A percentile compares a stretch with the other conserved stretches of the same genome.
Conservation (phyloP, 768 basidiomycete species). For the Floccularia luteovirens region DNA sequence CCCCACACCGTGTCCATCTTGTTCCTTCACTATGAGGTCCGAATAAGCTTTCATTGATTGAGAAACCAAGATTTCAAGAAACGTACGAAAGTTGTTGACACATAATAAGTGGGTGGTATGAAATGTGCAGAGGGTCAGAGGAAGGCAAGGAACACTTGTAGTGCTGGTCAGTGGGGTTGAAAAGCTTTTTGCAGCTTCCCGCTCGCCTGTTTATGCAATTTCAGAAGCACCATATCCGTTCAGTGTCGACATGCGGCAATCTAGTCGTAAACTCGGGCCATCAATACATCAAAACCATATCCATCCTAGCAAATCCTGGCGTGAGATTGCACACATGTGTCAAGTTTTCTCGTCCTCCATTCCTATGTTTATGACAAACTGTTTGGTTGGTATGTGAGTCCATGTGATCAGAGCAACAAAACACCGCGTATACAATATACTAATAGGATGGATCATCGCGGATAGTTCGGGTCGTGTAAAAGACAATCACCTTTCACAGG, state of each 20-base stretch:
- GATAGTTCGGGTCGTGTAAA: too few relatives aligned
- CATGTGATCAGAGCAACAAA: too few relatives aligned
- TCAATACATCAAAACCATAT: conserved; percentile 22
- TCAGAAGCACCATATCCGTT: conserved; percentile 10
- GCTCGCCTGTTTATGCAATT: conserved; percentile 15
- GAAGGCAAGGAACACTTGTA: neutral
- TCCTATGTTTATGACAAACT: conserved; percentile 27
- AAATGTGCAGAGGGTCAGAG: conserved; percentile 2
- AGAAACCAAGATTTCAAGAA: neutral
- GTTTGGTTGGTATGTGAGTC: too few relatives aligned
- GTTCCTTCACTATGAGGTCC: conserved; percentile 61
- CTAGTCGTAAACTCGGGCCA: conserved; percentile 15
- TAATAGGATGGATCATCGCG: too few relatives aligned
- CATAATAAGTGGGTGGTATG: too few relatives aligned
- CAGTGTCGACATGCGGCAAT: conserved; percentile 19
- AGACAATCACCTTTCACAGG: too few relatives aligned
- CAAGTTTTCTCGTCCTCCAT: conserved; percentile 20
- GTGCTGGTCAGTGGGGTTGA: neutral
- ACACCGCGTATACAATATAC: too few relatives aligned
- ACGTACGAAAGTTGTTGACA: conserved; percentile 74
- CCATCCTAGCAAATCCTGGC: conserved; percentile 18
- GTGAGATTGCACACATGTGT: conserved; percentile 29
- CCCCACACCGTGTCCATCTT: conserved; percentile 65
- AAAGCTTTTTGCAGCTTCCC: conserved; percentile 9
- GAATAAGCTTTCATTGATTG: neutral